phyloP scores from a whole-genome alignment of 768 basidiomycete genomes.

The Steccherinum ochraceum region DNA sequence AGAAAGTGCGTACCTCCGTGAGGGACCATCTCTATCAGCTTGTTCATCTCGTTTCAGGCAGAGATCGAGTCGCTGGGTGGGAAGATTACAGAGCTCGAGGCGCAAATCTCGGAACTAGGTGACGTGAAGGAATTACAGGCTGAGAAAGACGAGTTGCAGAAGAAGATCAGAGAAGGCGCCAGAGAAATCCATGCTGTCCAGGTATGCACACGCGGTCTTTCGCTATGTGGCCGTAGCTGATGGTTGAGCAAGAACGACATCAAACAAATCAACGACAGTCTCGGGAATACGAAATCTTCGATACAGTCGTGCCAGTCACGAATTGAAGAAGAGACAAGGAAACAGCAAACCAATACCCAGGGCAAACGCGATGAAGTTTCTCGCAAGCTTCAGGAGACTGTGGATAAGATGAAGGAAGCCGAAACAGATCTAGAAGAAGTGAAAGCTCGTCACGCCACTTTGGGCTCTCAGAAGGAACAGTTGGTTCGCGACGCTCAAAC shows the following conservation, averaged over 20 bases:
- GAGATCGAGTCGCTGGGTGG: too few species aligned
- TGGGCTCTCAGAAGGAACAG: background rate
- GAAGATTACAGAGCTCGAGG: too few species aligned
- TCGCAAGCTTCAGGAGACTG: constrained; percentile 42
- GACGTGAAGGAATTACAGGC: too few species aligned
- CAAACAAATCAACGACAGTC: constrained; percentile 39
- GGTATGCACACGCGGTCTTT: too few species aligned
- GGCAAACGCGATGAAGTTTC: constrained; percentile 55
- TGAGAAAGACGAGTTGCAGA: constrained; percentile 27
- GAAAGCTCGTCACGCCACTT: constrained; percentile 2
- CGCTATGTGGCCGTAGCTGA: too few species aligned
- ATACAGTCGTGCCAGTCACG: constrained; percentile 34
- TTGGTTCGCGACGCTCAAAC: constrained; percentile 1
- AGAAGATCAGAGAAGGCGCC: constrained; percentile 38
- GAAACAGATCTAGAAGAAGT: constrained; percentile 23
- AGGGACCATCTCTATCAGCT: too few species aligned
- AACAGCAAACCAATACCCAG: constrained; percentile 51
- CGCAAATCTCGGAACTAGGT: too few species aligned
- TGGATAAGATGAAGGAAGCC: constrained; percentile 29
- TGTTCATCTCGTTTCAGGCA: too few species aligned
- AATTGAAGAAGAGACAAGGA: constrained; percentile 48
- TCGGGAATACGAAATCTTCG: constrained; percentile 26
- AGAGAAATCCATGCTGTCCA: too few species aligned
- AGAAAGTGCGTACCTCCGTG: too few species aligned
- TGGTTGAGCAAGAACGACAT: constrained; percentile 38